Conservation (phyloP, 2,329 filamentous ascomycete genomes). For the Dactylellina sp. region DNA sequence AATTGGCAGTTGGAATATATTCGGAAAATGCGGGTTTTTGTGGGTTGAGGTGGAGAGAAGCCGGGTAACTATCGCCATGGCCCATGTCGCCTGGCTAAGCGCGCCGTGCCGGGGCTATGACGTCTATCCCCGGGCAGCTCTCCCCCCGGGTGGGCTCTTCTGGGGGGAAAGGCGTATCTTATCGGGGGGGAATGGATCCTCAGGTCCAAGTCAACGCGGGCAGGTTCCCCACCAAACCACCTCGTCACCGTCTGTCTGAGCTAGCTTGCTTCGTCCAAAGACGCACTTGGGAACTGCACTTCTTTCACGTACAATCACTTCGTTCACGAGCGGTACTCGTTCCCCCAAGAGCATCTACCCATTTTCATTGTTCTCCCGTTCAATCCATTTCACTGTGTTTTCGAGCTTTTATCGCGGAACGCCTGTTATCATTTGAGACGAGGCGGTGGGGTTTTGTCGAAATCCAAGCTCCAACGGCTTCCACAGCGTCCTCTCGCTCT, state of each 20-base stretch:
- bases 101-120: conserved; percentile 15
- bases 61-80: conserved; percentile 1
- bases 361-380: neutral
- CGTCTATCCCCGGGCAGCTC: neutral
- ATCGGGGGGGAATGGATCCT: neutral
- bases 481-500: conserved; percentile 10
- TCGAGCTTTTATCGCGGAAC: neutral
- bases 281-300: conserved; percentile 23
- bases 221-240: conserved; percentile 12
- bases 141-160: neutral
- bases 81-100: conserved; percentile 1
- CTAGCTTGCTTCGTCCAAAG: conserved; percentile 25
- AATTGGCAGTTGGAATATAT: neutral
- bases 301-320: neutral
- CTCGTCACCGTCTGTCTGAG: conserved; percentile 8
- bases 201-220: neutral
- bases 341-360: neutral
- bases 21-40: conserved; percentile 46
- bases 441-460: conserved; percentile 13
- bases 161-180: conserved; percentile 1
- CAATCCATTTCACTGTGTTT: neutral
- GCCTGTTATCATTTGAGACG: neutral
- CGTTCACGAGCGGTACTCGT: neutral
- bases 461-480: neutral
- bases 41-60: neutral